phyloP scores from a whole-genome alignment of 495 filamentous ascomycete species.

The Penicillium salamii region DNA sequence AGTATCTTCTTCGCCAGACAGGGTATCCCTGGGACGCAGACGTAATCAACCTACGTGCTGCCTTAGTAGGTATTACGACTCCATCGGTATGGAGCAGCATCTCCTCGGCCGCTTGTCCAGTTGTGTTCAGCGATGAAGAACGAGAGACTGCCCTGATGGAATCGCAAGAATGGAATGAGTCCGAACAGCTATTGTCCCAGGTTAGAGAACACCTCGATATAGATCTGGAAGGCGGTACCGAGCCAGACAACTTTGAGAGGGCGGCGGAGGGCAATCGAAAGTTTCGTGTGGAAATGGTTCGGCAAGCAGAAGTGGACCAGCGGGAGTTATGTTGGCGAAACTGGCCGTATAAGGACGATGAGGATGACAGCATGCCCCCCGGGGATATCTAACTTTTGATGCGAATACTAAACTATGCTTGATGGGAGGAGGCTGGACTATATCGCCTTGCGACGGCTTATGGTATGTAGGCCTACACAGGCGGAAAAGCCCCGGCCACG shows the following conservation, averaged over 20 bases:
- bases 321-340: conserved; percentile 26
- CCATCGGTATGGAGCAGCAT: conserved; percentile 27
- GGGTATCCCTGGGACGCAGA: conserved; percentile 38
- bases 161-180: conserved; percentile 37
- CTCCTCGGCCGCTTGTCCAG: conserved; percentile 24
- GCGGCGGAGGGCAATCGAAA: conserved; percentile 15
- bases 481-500: no score
- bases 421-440: no score
- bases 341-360: conserved; percentile 33
- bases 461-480: no score
- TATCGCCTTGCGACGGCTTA: no score
- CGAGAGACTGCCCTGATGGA: conserved; percentile 26
- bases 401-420: conserved; percentile 4
- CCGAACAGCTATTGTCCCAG: conserved; percentile 25
- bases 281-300: conserved; percentile 22
- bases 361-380: conserved; percentile 13
- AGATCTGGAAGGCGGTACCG: conserved; percentile 28
- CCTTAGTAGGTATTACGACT: conserved; percentile 32
- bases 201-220: conserved; percentile 27
- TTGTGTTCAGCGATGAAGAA: conserved; percentile 29
- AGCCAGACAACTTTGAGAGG: conserved; percentile 25
- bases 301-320: conserved; percentile 18
- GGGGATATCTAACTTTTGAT: conserved; percentile 7
- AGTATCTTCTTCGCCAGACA: conserved; percentile 33
- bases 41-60: conserved; percentile 33